phyloP scores from a whole-genome alignment of 768 basidiomycete genomes.

The Lentinula guzmanii region DNA sequence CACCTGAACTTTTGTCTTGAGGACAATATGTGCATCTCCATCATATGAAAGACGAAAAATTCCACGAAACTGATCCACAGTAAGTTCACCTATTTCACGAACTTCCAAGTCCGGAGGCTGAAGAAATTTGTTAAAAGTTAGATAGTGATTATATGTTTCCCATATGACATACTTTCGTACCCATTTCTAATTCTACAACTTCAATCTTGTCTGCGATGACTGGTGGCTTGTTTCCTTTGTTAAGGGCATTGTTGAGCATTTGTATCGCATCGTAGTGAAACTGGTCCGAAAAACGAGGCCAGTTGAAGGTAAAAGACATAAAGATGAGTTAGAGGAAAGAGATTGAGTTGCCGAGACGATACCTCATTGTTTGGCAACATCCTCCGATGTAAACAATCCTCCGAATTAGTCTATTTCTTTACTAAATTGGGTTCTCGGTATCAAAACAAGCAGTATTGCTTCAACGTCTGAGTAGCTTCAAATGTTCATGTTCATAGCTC shows the following conservation, averaged over 20 bases:
- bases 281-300: slow-evolving; percentile 95
- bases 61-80: slow-evolving; percentile 91
- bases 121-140: neutral
- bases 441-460: no score
- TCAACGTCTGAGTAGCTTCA: no score
- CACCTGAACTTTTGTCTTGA: slow-evolving; percentile 92
- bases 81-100: slow-evolving; percentile 95
- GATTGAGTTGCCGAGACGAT: neutral
- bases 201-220: slow-evolving; percentile 97
- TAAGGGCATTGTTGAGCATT: slow-evolving; percentile 95
- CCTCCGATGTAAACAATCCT: neutral
- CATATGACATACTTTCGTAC: slow-evolving; percentile 67
- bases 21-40: slow-evolving; percentile 86
- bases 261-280: slow-evolving; percentile 95
- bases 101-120: slow-evolving; percentile 97
- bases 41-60: slow-evolving; percentile 94
- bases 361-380: neutral
- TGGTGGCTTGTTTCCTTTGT: slow-evolving; percentile 95
- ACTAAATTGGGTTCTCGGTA: neutral
- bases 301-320: slow-evolving; percentile 92
- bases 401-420: neutral
- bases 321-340: neutral
- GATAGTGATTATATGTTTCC: neutral
- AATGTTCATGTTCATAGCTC: no score
- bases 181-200: slow-evolving; percentile 99